phyloP scores from a whole-genome alignment of 495 filamentous ascomycete species.

The Penicillium ucsense region DNA sequence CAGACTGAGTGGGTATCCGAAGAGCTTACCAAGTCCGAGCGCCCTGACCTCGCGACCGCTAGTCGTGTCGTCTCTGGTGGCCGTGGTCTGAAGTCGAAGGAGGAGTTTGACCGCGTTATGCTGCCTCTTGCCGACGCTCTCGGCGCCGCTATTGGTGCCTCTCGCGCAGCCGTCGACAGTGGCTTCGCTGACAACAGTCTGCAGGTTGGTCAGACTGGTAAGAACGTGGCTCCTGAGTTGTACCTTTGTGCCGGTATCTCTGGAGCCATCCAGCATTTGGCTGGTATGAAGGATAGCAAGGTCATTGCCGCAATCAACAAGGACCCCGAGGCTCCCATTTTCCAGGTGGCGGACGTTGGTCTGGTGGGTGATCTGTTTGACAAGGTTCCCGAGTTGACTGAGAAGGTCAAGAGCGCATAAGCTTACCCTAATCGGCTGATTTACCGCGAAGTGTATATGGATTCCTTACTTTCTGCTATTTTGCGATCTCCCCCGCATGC shows the following conservation, averaged over 20 bases:
- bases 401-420: constrained; percentile 66
- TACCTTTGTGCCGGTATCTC: constrained; percentile 95
- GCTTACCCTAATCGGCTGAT: constrained; percentile 13
- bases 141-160: constrained; percentile 89
- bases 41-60: constrained; percentile 90
- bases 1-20: constrained; percentile 87
- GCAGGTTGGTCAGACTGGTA: constrained; percentile 96
- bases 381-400: constrained; percentile 88
- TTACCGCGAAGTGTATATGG: neutral
- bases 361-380: constrained; percentile 93
- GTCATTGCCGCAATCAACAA: constrained; percentile 99
- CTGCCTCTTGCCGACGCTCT: constrained; percentile 82
- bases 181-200: constrained; percentile 99
- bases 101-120: constrained; percentile 91
- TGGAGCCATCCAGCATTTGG: constrained; percentile 95
- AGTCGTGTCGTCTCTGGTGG: constrained; percentile 86
- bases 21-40: constrained; percentile 82
- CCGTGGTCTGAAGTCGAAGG: constrained; percentile 90
- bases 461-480: constrained; percentile 10
- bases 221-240: constrained; percentile 92
- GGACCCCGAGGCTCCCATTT: constrained; percentile 92
- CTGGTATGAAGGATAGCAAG: constrained; percentile 99
- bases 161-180: constrained; percentile 89
- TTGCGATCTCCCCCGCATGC: constrained; percentile 18
- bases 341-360: constrained; percentile 95